Evolutionary conservation across 2,329 filamentous ascomycete genomes (phyloP).

Genomic region (Curvularia hawaiiensis): DNA sequence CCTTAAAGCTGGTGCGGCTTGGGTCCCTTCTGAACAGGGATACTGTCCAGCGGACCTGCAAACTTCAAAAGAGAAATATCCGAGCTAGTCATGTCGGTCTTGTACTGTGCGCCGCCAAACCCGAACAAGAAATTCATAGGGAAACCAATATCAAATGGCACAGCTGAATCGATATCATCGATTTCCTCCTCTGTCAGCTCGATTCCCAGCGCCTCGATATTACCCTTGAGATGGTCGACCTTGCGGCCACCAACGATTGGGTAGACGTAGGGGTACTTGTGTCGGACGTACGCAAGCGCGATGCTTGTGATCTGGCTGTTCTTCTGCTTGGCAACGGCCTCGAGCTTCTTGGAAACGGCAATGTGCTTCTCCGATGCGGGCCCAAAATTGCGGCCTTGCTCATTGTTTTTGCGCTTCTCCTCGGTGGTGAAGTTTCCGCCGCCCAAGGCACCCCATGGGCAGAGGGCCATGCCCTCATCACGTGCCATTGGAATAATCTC

Average conservation of each 20-base stretch:
- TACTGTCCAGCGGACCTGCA: conserved; percentile 36
- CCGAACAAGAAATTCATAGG: conserved; percentile 54
- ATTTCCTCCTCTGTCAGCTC: conserved; percentile 59
- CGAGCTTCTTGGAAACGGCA: conserved; percentile 61
- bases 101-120: conserved; percentile 35
- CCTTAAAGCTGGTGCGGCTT: conserved; percentile 36
- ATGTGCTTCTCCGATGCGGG: conserved; percentile 56
- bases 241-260: conserved; percentile 77
- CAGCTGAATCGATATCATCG: conserved; percentile 58
- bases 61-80: conserved; percentile 37
- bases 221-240: conserved; percentile 70
- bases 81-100: conserved; percentile 32
- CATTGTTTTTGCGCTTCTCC: conserved; percentile 36
- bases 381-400: conserved; percentile 44
- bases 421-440: conserved; percentile 51
- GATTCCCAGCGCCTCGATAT: conserved; percentile 61
- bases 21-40: conserved; percentile 29
- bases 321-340: conserved; percentile 63
- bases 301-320: conserved; percentile 62
- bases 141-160: conserved; percentile 61
- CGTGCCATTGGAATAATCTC: conserved; percentile 72
- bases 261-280: conserved; percentile 74
- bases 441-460: conserved; percentile 61
- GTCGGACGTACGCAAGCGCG: conserved; percentile 74
- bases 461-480: conserved; percentile 66